A percentile compares a stretch with the other conserved stretches of the same genome.
Conservation (phyloP, 495 filamentous ascomycete genomes). For the Xanthoparmelia taractica region DNA sequence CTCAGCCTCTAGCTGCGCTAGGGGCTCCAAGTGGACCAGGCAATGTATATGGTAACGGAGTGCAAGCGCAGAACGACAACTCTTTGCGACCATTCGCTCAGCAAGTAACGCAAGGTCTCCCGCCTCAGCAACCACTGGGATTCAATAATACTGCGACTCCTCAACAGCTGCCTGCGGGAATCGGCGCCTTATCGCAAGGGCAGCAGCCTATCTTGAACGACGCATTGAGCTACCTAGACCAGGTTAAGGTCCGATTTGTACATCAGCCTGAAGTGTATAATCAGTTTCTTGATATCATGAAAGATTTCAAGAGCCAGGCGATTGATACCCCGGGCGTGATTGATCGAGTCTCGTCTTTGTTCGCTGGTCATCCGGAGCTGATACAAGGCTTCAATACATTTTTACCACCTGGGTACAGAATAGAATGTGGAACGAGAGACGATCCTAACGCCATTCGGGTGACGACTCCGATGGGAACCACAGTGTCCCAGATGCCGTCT, state of each 20-base stretch:
- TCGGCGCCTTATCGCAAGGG: conserved; percentile 64
- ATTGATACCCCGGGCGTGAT: conserved; percentile 99
- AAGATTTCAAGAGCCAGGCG: conserved; percentile 98
- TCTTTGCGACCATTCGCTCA: conserved; percentile 57
- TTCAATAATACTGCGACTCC: conserved; percentile 39
- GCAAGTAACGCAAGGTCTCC: conserved; percentile 47
- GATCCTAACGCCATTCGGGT: conserved; percentile 94
- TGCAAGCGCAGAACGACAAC: conserved; percentile 51
- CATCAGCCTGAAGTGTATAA: conserved; percentile 98
- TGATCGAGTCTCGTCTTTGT: conserved; percentile 90
- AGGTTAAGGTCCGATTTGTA: conserved; percentile 96
- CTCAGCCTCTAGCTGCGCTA: conserved; percentile 47
- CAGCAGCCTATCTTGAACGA: conserved; percentile 96
- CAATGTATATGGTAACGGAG: conserved; percentile 58
- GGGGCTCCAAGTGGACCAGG: conserved; percentile 59
- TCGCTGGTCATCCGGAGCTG: conserved; percentile 90
- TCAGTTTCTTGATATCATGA: conserved; percentile 98
- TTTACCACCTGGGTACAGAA: conserved; percentile 90
- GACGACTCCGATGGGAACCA: conserved; percentile 88
- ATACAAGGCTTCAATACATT: conserved; percentile 99
- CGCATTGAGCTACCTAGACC: conserved; percentile 93
- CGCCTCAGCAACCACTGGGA: conserved; percentile 55
- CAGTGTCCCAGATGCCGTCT: conserved; percentile 27
- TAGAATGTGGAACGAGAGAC: conserved; percentile 86
- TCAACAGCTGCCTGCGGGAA: conserved; percentile 42